Percentiles rank a stretch among this genome's conserved stretches.
Conservation (phyloP, 78 protist species). For the Dictyostelium capitatum region DNA sequence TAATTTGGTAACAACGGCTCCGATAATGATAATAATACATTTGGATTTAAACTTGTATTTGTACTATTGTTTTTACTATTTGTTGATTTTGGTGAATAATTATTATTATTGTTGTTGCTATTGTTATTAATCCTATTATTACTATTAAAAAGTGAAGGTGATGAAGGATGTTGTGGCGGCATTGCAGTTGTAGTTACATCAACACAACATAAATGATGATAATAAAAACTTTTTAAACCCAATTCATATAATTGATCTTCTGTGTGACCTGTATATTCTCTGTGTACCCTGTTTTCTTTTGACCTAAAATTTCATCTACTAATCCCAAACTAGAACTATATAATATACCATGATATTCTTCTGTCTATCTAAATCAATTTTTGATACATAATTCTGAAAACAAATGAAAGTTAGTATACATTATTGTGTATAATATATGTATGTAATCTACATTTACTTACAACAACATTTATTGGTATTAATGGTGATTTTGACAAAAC, state of each 20-base stretch:
- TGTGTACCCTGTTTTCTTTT: slow-evolving; percentile 42
- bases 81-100: neutral
- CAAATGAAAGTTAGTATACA: neutral
- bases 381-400: slow-evolving; percentile 32
- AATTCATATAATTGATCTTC: slow-evolving; percentile 51
- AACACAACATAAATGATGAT: slow-evolving; percentile 57
- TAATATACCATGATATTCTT: slow-evolving; percentile 49
- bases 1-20: slow-evolving; percentile 8
- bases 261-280: slow-evolving; percentile 73
- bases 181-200: neutral
- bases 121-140: neutral
- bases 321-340: slow-evolving; percentile 15
- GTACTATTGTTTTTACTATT: neutral
- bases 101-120: neutral
- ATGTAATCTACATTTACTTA: too few relatives aligned
- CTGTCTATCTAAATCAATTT: slow-evolving; percentile 67
- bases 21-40: neutral
- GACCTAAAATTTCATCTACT: slow-evolving; percentile 51
- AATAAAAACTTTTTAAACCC: slow-evolving; percentile 58
- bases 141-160: slow-evolving; percentile 1
- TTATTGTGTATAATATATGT: too few relatives aligned
- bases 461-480: slow-evolving; percentile 44
- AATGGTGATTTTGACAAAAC: slow-evolving; percentile 13
- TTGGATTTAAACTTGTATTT: too few relatives aligned
- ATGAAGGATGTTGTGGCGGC: neutral